These are phyloP conservation scores for Nicotiana tomentosiformis DNA, from an alignment of 257 asterid genomes.

Conservation along the genomic window DNA sequence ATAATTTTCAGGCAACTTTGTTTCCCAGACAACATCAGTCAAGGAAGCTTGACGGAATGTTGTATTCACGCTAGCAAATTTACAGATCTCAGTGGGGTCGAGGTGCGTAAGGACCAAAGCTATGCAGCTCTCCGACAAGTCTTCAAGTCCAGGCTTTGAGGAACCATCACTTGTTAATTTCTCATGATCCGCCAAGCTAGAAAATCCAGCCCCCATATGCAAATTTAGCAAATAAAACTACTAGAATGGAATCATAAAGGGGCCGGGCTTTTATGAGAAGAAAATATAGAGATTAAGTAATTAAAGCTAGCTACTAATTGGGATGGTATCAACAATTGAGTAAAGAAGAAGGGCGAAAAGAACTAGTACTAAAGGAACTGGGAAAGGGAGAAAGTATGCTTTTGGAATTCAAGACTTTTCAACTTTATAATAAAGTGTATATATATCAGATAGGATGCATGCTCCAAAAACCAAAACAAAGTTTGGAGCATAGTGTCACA, in stretches of 20 bases:
- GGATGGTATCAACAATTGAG: background rate
- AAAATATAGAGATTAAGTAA: background rate
- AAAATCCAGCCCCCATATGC: slow-evolving; percentile 35
- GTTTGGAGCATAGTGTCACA: background rate
- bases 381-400: background rate
- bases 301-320: background rate
- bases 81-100: slow-evolving; percentile 32
- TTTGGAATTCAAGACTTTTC: background rate
- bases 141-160: slow-evolving; percentile 22
- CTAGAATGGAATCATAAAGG: background rate
- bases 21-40: slow-evolving; percentile 43
- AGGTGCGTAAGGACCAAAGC: slow-evolving; percentile 38
- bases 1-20: slow-evolving; percentile 43
- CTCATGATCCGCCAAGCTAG: slow-evolving; percentile 7
- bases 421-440: background rate
- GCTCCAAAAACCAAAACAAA: background rate
- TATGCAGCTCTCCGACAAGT: slow-evolving; percentile 51
- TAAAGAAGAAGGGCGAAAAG: background rate
- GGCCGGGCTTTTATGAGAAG: background rate
- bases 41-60: slow-evolving; percentile 38
- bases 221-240: background rate
- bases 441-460: background rate
- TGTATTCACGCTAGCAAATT: slow-evolving; percentile 26
- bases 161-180: background rate
- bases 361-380: too few species aligned